phyloP scores from a whole-genome alignment of 495 filamentous ascomycete genomes.

The Aspergillus olivimuriae region DNA sequence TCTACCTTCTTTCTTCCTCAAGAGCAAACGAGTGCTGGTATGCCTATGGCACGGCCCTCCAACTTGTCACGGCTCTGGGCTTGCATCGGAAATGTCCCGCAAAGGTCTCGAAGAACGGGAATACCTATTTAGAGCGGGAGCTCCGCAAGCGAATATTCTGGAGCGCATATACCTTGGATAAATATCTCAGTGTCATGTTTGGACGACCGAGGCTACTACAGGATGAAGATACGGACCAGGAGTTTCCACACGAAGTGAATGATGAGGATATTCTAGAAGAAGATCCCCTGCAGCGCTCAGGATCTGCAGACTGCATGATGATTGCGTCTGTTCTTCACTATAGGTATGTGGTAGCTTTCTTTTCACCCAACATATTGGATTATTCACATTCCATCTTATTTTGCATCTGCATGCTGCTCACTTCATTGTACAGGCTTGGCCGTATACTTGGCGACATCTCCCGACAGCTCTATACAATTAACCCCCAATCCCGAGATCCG shows the following conservation, averaged over 20 bases:
- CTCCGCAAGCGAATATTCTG: conserved; percentile 51
- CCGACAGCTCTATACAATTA: conserved; percentile 43
- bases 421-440: conserved; percentile 25
- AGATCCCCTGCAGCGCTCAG: conserved; percentile 25
- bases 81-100: conserved; percentile 32
- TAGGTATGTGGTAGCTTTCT: conserved; percentile 15
- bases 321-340: conserved; percentile 43
- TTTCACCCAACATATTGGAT: neutral
- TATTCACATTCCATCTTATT: neutral
- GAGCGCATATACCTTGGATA: conserved; percentile 51
- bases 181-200: conserved; percentile 50
- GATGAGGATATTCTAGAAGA: conserved; percentile 48
- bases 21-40: conserved; percentile 48
- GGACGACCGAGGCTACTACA: conserved; percentile 48
- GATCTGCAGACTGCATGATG: conserved; percentile 38
- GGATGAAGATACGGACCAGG: conserved; percentile 49
- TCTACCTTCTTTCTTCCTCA: conserved; percentile 40
- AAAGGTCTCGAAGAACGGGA: conserved; percentile 25
- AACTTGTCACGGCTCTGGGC: conserved; percentile 39
- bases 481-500: conserved; percentile 30
- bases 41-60: conserved; percentile 40
- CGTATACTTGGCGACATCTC: conserved; percentile 41
- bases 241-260: conserved; percentile 44
- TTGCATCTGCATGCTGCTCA: too few species aligned
- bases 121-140: conserved; percentile 33